Percentiles rank a stretch among this genome's conserved stretches.
Evolutionary conservation across 106 monocot genomes (phyloP).

Genomic region (Posidonia australis): DNA sequence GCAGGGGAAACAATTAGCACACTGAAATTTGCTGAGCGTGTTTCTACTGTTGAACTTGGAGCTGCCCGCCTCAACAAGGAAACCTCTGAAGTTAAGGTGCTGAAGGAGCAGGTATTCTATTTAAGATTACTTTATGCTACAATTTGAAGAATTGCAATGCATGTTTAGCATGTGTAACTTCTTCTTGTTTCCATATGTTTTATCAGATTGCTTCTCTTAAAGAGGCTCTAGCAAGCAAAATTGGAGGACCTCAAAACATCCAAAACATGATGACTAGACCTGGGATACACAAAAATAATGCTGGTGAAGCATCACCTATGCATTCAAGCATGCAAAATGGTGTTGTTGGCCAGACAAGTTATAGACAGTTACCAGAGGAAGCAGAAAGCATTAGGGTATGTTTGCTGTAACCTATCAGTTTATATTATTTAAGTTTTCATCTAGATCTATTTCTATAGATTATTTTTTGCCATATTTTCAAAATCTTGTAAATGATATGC

Average conservation of each 20-base stretch:
- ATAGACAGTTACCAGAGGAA: slow-evolving; percentile 52
- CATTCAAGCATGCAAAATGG: slow-evolving; percentile 12
- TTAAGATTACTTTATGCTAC: background rate
- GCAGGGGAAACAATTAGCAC: slow-evolving; percentile 85
- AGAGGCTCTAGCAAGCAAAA: slow-evolving; percentile 59
- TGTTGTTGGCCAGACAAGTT: background rate
- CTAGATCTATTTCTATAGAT: background rate
- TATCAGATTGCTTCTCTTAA: slow-evolving; percentile 69
- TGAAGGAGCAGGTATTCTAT: slow-evolving; percentile 71
- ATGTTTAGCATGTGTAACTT: background rate
- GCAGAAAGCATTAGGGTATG: slow-evolving; percentile 27
- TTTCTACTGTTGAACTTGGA: slow-evolving; percentile 87
- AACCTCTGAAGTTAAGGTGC: slow-evolving; percentile 62
- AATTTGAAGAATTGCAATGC: background rate
- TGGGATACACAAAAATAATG: slow-evolving; percentile 30
- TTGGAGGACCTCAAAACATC: slow-evolving; percentile 30
- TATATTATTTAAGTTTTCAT: background rate
- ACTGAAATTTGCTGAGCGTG: slow-evolving; percentile 92
- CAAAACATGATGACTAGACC: slow-evolving; percentile 22
- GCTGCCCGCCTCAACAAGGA: slow-evolving; percentile 73
- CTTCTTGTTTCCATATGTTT: background rate
- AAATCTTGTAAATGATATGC: no score
- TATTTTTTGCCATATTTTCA: background rate
- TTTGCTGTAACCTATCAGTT: background rate
- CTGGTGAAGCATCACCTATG: slow-evolving; percentile 28